phyloP scores from a whole-genome alignment of 164 flowering plant genomes.

The Berberis thunbergii region DNA sequence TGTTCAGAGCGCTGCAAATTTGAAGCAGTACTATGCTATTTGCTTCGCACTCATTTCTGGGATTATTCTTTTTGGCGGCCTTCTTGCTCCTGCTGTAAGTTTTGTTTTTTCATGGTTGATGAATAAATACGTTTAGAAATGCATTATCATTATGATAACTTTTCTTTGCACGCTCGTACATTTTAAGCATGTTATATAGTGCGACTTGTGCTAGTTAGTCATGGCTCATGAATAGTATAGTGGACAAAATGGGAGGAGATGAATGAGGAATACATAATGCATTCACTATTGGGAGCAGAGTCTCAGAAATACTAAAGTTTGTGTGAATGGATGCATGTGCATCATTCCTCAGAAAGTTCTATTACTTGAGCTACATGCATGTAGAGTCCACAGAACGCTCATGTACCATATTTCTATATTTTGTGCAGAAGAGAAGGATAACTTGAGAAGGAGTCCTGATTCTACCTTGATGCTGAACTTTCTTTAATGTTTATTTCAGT shows the following conservation, averaged over 20 bases:
- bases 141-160: neutral
- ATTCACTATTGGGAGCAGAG: no score
- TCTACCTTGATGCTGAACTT: neutral
- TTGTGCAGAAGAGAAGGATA: no score
- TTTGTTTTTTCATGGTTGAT: neutral
- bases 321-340: no score
- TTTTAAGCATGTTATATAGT: neutral
- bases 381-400: no score
- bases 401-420: no score
- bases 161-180: neutral
- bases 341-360: no score
- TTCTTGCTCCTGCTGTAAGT: constrained; percentile 91
- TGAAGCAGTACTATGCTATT: constrained; percentile 67
- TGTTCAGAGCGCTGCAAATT: constrained; percentile 69
- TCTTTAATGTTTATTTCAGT: constrained; percentile 28
- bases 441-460: no score
- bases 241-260: no score
- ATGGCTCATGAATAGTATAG: neutral
- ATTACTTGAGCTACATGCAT: no score
- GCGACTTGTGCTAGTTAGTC: neutral
- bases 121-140: neutral
- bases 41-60: constrained; percentile 80
- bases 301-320: no score
- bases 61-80: constrained; percentile 87
- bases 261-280: no score